Evolutionary conservation across 2,329 filamentous ascomycete species (phyloP).

Genomic region (Phaeosphaeriaceae sp.): DNA sequence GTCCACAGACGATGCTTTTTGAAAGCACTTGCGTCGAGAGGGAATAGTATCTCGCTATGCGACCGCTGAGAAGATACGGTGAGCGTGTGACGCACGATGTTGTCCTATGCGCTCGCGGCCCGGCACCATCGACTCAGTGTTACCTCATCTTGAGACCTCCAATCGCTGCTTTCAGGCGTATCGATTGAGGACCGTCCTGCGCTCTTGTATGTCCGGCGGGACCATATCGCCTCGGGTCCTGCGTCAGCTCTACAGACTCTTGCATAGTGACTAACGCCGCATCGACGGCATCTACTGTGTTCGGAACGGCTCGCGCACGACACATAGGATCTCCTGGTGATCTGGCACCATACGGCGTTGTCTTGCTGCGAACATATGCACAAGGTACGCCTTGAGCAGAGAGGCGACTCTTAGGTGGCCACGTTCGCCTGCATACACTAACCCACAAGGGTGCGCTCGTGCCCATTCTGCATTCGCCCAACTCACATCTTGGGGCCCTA

Average conservation of each 20-base stretch:
- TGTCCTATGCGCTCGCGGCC: conserved; percentile 16
- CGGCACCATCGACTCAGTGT: conserved; percentile 7
- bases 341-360: conserved; percentile 45
- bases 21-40: neutral
- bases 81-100: conserved; percentile 26
- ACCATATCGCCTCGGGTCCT: conserved; percentile 23
- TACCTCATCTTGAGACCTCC: conserved; percentile 9
- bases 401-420: conserved; percentile 47
- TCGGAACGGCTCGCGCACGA: conserved; percentile 47
- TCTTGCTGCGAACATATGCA: conserved; percentile 45
- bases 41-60: neutral
- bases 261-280: conserved; percentile 17
- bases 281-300: conserved; percentile 19
- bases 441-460: conserved; percentile 44
- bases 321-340: conserved; percentile 35
- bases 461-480: conserved; percentile 49
- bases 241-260: conserved; percentile 24
- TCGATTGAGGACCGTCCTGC: conserved; percentile 14
- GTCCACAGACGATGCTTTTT: neutral
- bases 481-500: conserved; percentile 45
- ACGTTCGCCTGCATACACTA: conserved; percentile 50
- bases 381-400: conserved; percentile 30
- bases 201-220: conserved; percentile 7
- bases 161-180: conserved; percentile 8
- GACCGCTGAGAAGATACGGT: conserved; percentile 24